phyloP scores from a whole-genome alignment of 2,329 filamentous ascomycete genomes.

The Ascochyta koolunga region DNA sequence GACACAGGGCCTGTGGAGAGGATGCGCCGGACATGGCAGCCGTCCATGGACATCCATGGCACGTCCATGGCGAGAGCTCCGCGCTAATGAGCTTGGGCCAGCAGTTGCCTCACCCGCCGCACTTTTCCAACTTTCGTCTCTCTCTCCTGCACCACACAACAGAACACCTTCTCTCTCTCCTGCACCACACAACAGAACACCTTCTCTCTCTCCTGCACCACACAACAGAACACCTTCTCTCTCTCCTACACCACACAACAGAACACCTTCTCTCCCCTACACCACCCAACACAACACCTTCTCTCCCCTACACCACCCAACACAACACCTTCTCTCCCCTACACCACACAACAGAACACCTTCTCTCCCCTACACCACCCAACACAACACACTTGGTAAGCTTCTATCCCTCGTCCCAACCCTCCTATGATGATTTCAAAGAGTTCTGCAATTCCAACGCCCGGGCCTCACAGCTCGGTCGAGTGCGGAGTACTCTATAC shows the following conservation, averaged over 20 bases:
- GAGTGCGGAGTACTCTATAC: conserved; percentile 53
- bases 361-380: too few species aligned
- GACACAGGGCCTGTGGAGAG: not conserved
- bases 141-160: not conserved
- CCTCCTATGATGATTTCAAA: conserved; percentile 52
- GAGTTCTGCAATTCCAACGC: conserved; percentile 60
- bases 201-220: not conserved
- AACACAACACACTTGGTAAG: conserved; percentile 20
- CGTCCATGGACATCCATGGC: not conserved
- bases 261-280: too few species aligned
- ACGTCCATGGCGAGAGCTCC: not conserved
- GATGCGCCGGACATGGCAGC: not conserved
- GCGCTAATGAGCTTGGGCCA: conserved; percentile 7
- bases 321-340: too few species aligned
- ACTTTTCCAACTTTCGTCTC: conserved; percentile 10
- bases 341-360: too few species aligned
- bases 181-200: not conserved
- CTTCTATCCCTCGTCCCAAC: not conserved
- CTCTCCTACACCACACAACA: not conserved
- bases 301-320: too few species aligned
- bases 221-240: not conserved
- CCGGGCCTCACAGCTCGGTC: conserved; percentile 40
- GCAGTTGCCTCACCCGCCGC: conserved; percentile 8
- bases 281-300: too few species aligned
- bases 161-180: not conserved